Evolutionary conservation across 2,329 filamentous ascomycete species (phyloP).

Genomic region (Tolypocladium paradoxum): DNA sequence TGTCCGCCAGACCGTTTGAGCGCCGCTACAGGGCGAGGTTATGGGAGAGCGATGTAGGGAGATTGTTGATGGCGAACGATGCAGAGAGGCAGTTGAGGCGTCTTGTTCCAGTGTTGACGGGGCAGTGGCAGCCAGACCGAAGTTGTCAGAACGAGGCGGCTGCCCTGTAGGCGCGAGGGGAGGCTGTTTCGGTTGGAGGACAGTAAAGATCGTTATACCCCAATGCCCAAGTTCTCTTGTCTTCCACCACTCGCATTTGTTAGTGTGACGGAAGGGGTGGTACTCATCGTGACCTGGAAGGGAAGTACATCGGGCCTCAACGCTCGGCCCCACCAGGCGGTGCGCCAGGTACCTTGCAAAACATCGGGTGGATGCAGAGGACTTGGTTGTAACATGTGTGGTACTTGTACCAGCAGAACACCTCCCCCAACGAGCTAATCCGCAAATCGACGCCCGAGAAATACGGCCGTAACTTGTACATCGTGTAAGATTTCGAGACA

Average conservation of each 20-base stretch:
- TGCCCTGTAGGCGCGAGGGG: background rate
- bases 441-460: background rate
- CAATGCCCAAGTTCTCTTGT: background rate
- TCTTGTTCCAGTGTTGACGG: background rate
- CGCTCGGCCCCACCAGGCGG: background rate
- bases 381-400: background rate
- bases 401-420: background rate
- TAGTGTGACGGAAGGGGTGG: background rate
- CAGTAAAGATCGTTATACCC: slow-evolving; percentile 2
- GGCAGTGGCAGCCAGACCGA: background rate
- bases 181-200: background rate
- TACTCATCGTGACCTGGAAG: background rate
- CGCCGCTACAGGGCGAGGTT: background rate
- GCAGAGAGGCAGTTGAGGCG: background rate
- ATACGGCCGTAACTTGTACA: background rate
- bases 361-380: background rate
- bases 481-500: background rate
- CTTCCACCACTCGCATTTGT: background rate
- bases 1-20: background rate
- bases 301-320: background rate
- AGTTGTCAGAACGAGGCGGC: background rate
- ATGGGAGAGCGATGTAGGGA: background rate
- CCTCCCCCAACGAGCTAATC: background rate
- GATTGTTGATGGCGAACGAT: background rate
- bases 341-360: background rate